A percentile compares a stretch with the other conserved stretches of the same genome.
These are phyloP conservation scores for Exobasidium cylindrosporum DNA, from an alignment of 1,284 basidiomycete genomes.

Conservation along the genomic window DNA sequence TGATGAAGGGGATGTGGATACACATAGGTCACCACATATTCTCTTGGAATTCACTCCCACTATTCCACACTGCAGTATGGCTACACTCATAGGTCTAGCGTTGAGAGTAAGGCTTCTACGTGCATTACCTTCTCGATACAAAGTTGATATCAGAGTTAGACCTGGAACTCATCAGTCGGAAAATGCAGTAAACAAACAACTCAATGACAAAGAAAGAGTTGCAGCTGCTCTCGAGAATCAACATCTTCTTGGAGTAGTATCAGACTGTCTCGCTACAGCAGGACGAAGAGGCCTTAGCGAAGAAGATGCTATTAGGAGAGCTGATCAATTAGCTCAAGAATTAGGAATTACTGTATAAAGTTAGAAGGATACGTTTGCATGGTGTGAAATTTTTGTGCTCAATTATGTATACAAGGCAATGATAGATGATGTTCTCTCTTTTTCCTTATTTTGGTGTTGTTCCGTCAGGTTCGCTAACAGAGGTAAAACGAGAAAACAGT, in stretches of 20 bases:
- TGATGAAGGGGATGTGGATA: conserved; percentile 42
- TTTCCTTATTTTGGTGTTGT: no score
- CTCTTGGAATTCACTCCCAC: conserved; percentile 73
- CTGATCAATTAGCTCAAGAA: conserved; percentile 17
- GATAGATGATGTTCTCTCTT: no score
- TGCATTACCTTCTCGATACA: conserved; percentile 85
- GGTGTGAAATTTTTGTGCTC: no score
- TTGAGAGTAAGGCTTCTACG: conserved; percentile 87
- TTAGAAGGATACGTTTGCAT: neutral
- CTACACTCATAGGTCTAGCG: conserved; percentile 89
- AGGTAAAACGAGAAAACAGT: neutral
- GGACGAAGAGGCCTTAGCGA: conserved; percentile 54
- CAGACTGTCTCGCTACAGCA: conserved; percentile 72
- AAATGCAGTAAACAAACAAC: conserved; percentile 91
- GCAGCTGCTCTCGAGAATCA: conserved; percentile 93
- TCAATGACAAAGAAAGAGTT: conserved; percentile 98
- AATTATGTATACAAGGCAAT: neutral
- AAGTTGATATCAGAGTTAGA: conserved; percentile 89
- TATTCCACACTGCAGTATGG: conserved; percentile 97
- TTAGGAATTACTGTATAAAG: conserved; percentile 14
- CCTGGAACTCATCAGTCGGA: conserved; percentile 95
- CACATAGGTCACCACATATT: conserved; percentile 59
- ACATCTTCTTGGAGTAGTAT: conserved; percentile 79
- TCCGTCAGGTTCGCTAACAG: no score
- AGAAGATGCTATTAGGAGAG: conserved; percentile 18